phyloP scores from a whole-genome alignment of 2,329 filamentous ascomycete genomes.

The Capronia coronata region DNA sequence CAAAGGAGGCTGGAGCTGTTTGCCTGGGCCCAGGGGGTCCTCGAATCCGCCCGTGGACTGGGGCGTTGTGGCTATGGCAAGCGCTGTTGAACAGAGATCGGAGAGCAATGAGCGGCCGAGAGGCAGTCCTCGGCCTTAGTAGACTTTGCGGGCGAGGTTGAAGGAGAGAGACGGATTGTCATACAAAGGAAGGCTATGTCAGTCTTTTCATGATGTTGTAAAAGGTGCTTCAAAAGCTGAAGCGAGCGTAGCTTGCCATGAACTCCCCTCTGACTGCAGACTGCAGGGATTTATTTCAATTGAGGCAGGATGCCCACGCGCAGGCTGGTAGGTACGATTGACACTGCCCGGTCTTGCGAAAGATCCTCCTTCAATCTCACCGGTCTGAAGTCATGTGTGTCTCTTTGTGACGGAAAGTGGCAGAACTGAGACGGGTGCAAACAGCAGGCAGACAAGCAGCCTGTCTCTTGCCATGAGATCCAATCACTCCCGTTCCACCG shows the following conservation, averaged over 20 bases:
- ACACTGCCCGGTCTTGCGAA: too few species aligned
- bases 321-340: not conserved
- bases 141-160: too few species aligned
- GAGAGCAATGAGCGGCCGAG: too few species aligned
- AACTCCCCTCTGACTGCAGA: not conserved
- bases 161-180: too few species aligned
- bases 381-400: not conserved
- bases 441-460: not conserved
- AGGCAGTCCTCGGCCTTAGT: too few species aligned
- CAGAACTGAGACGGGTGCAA: not conserved
- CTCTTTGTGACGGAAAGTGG: not conserved
- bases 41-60: too few species aligned
- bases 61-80: too few species aligned
- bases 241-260: not conserved
- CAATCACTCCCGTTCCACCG: not conserved
- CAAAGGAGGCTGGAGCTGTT: too few species aligned
- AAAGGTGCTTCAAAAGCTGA: not conserved
- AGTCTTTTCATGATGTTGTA: too few species aligned
- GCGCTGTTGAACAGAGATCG: too few species aligned
- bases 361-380: not conserved
- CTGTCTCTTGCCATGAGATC: not conserved
- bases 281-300: not conserved
- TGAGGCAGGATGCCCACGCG: not conserved
- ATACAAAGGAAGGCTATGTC: too few species aligned
- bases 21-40: too few species aligned